Percentiles rank a stretch among this genome's conserved stretches.
These are phyloP conservation scores for Penicillium diatomitis DNA, from an alignment of 495 filamentous ascomycete species.

Conservation along the genomic window DNA sequence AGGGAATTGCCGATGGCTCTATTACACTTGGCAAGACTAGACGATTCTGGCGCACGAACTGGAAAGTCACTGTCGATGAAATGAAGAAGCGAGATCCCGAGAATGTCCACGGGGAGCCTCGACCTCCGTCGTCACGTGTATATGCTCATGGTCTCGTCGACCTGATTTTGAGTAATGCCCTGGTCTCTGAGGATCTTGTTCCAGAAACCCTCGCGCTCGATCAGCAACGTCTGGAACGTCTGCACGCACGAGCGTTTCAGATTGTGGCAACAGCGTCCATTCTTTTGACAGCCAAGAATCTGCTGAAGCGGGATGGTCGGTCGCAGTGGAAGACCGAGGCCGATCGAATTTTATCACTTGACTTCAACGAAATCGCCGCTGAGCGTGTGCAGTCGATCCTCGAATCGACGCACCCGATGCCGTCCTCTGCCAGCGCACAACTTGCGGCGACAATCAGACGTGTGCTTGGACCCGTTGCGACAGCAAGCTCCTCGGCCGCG, in stretches of 20 bases:
- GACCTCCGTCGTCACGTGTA: slow-evolving; percentile 46
- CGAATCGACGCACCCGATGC: slow-evolving; percentile 74
- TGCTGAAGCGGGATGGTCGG: slow-evolving; percentile 86
- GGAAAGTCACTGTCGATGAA: slow-evolving; percentile 60
- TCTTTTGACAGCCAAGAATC: slow-evolving; percentile 84
- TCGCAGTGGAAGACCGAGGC: slow-evolving; percentile 85
- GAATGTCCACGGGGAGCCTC: slow-evolving; percentile 42
- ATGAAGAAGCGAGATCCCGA: slow-evolving; percentile 64
- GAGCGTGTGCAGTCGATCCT: slow-evolving; percentile 68
- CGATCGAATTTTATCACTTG: slow-evolving; percentile 55
- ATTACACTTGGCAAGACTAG: slow-evolving; percentile 51
- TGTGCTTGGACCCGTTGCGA: slow-evolving; percentile 41
- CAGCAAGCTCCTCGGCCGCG: slow-evolving; percentile 29
- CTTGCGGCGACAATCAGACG: slow-evolving; percentile 43
- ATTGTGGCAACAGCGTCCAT: slow-evolving; percentile 76
- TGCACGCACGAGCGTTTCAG: slow-evolving; percentile 60
- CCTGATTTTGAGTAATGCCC: slow-evolving; percentile 51
- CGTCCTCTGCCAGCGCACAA: slow-evolving; percentile 38
- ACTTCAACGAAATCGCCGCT: slow-evolving; percentile 45
- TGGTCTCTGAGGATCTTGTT: slow-evolving; percentile 47
- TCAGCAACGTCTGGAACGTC: slow-evolving; percentile 52
- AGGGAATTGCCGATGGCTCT: slow-evolving; percentile 54
- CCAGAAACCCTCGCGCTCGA: slow-evolving; percentile 88
- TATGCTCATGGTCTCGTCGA: slow-evolving; percentile 69
- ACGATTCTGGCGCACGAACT: slow-evolving; percentile 63